Conservation (phyloP, 495 filamentous ascomycete genomes). For the Neurospora sp. region DNA sequence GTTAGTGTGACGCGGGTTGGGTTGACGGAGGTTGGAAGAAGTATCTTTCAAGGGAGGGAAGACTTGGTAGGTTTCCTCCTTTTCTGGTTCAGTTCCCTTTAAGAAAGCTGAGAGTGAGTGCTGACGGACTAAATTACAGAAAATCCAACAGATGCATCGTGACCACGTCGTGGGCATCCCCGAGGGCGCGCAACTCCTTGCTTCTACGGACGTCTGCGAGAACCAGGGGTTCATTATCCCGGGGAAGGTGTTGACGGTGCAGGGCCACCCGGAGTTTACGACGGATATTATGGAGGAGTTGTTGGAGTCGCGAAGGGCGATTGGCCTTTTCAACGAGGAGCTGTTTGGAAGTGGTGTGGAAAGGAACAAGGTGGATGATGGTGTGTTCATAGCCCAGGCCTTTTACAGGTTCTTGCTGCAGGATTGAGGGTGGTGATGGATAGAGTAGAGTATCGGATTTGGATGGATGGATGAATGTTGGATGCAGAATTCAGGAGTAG, state of each 20-base stretch:
- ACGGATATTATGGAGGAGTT: slow-evolving; percentile 64
- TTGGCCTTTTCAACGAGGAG: slow-evolving; percentile 57
- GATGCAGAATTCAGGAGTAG: neutral
- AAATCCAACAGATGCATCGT: slow-evolving; percentile 82
- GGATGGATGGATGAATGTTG: neutral
- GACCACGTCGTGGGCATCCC: slow-evolving; percentile 67
- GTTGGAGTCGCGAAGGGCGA: slow-evolving; percentile 45
- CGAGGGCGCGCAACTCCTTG: slow-evolving; percentile 49
- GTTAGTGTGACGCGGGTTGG: slow-evolving; percentile 59
- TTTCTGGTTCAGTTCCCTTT: neutral
- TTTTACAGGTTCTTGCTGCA: slow-evolving; percentile 71
- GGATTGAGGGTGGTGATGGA: neutral
- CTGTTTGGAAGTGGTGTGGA: slow-evolving; percentile 54
- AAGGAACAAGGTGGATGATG: slow-evolving; percentile 57
- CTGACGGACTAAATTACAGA: slow-evolving; percentile 2
- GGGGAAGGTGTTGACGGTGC: slow-evolving; percentile 60
- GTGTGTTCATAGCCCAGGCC: slow-evolving; percentile 52
- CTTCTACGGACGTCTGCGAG: slow-evolving; percentile 52
- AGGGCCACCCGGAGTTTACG: slow-evolving; percentile 88
- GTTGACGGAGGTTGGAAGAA: slow-evolving; percentile 59
- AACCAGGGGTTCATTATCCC: slow-evolving; percentile 76
- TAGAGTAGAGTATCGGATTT: neutral
- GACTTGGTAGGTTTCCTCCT: slow-evolving; percentile 45
- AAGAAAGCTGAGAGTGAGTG: neutral
- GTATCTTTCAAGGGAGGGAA: slow-evolving; percentile 55